Evolutionary conservation across 208 protist species (phyloP).

Genomic region (Leptomonas seymouri): DNA sequence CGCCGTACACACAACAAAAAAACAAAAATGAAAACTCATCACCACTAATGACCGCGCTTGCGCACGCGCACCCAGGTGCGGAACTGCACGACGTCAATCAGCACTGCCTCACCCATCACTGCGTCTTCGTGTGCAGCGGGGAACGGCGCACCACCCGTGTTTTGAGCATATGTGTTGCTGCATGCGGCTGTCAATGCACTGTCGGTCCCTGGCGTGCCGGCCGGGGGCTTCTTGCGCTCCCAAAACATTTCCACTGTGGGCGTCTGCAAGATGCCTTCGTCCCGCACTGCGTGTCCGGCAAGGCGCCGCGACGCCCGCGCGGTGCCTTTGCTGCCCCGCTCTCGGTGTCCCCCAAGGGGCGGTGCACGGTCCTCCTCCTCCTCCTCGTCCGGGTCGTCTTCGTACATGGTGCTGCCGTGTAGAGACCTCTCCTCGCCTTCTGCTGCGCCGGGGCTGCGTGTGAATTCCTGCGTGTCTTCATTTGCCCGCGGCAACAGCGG

Average conservation of each 20-base stretch:
- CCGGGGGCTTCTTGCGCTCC: slow-evolving; percentile 26
- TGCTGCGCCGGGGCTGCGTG: not conserved
- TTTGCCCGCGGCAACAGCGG: slow-evolving; percentile 44
- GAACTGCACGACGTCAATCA: slow-evolving; percentile 82
- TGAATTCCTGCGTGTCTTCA: not conserved
- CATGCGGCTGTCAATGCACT: not conserved
- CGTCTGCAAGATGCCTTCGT: slow-evolving; percentile 50
- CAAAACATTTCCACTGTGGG: slow-evolving; percentile 71
- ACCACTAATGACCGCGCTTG: slow-evolving; percentile 31
- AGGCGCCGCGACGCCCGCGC: slow-evolving; percentile 12
- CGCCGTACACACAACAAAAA: too few species aligned
- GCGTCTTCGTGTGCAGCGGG: slow-evolving; percentile 4
- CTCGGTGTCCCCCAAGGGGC: not conserved
- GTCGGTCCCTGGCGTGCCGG: not conserved
- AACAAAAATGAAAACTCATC: slow-evolving; percentile 4
- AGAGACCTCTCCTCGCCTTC: too few species aligned
- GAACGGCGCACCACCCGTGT: not conserved
- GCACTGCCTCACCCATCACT: slow-evolving; percentile 36
- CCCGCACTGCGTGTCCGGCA: slow-evolving; percentile 34
- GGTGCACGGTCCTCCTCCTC: not conserved
- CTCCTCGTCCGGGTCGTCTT: not conserved
- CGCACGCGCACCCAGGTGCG: slow-evolving; percentile 53
- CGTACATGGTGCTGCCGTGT: not conserved
- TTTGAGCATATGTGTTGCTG: not conserved
- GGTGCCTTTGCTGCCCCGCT: not conserved